phyloP scores from a whole-genome alignment of 306 rosid species.

The Prosopis cineraria region DNA sequence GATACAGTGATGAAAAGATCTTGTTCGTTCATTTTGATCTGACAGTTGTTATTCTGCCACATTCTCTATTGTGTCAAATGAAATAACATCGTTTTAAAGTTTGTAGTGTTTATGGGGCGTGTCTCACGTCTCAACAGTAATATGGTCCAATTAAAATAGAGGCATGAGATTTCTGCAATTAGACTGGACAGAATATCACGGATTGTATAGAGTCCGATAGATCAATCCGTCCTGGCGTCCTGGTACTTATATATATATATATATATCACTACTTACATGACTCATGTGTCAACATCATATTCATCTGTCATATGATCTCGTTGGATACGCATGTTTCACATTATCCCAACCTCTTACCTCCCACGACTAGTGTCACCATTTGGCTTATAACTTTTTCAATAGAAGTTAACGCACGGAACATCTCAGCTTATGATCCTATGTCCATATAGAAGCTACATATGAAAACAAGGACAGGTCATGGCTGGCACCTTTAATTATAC shows the following conservation, averaged over 20 bases:
- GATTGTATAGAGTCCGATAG: neutral
- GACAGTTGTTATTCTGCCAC: neutral
- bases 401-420: slow-evolving; percentile 40
- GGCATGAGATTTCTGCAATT: too few relatives aligned
- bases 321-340: slow-evolving; percentile 68
- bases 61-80: neutral
- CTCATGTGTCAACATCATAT: slow-evolving; percentile 70
- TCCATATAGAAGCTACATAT: neutral
- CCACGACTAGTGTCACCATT: neutral
- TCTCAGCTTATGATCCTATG: slow-evolving; percentile 5
- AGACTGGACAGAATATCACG: neutral
- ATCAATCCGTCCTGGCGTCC: too few relatives aligned
- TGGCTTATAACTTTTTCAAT: slow-evolving; percentile 33
- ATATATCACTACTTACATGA: slow-evolving; percentile 44
- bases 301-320: slow-evolving; percentile 52
- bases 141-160: neutral
- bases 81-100: neutral
- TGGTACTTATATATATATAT: neutral
- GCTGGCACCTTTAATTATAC: neutral
- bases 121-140: too few relatives aligned
- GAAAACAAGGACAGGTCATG: slow-evolving; percentile 6
- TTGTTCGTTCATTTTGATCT: neutral
- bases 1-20: neutral
- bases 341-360: slow-evolving; percentile 34
- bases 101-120: neutral